Evolutionary conservation across 768 basidiomycete genomes (phyloP), one percentile per base, ranked within the genome.

Genomic region (Pisolithus albus): DNA sequence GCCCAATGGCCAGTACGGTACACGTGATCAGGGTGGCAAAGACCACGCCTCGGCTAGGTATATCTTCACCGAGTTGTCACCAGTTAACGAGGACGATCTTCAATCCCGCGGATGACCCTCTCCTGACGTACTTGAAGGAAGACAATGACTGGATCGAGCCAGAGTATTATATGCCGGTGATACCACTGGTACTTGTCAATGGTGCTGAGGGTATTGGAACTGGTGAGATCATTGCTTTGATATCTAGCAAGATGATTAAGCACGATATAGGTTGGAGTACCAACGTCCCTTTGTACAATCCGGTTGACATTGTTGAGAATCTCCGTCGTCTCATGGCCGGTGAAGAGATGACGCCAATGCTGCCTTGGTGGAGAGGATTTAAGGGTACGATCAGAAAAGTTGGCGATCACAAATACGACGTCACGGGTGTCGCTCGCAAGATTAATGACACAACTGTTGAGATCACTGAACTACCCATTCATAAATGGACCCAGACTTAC

Each of bases 171-270:
- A 76, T 97, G 72, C 95, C 96, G 16, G 68, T 92, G 39, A 61
- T 99, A 1, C 96, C 96, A 0, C 75, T 94, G 66, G 77, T 97
- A 0, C 76, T 99, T 47, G 69, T 98, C 64, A 98, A 99, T 60
- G 96, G 96, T 7, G 84, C 90, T 9, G 94, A 97, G 57, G 96
- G 96, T 72, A 98, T 99, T 60, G 96, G 96, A 42, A 99, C 96
- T 51, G 92, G 90, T 86, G 52, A 62, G 79, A 59, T 13, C 6
- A 32, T n/a, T 7, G 43, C 39, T 11, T 46, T 26, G 39, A 37
- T 13, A 24, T 49, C 3, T 42, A 39, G 8, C n/a, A 52, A 5
- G 50, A 41, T 36, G 19, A 43, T 61, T 11, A 52, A 23, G 9
- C 18, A 2, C 18, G 50, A 9, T 36, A 9, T 36, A 92, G 92